Conservation (phyloP, 192 early-diverging fungal genomes). For the Jimgerdemannia lactiflua region DNA sequence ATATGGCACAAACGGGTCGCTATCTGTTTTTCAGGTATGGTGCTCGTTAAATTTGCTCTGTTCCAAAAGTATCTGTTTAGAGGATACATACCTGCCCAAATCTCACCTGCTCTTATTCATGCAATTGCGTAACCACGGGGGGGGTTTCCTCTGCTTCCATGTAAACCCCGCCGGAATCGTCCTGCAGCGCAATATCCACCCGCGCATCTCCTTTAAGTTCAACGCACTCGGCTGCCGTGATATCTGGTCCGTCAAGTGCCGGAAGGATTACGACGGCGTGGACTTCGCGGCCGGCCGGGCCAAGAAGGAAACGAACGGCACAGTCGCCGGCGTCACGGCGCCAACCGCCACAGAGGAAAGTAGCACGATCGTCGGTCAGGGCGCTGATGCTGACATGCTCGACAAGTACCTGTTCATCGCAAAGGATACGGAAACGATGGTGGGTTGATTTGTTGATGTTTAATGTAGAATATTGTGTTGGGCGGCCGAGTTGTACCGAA, state of each 20-base stretch:
- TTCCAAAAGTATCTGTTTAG: background rate
- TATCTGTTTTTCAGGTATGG: slow-evolving; percentile 51
- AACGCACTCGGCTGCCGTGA: slow-evolving; percentile 48
- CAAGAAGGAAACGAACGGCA: background rate
- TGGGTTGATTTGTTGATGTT: slow-evolving; percentile 20
- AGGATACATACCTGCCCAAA: no score
- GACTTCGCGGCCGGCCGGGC: slow-evolving; percentile 28
- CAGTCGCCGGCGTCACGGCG: background rate
- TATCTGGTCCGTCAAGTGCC: slow-evolving; percentile 69
- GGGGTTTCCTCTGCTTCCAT: background rate
- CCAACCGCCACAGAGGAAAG: slow-evolving; percentile 1
- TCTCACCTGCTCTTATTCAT: no score
- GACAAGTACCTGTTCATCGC: slow-evolving; percentile 59
- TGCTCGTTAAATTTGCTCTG: background rate
- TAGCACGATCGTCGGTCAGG: background rate
- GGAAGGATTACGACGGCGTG: slow-evolving; percentile 48
- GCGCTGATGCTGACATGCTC: slow-evolving; percentile 31
- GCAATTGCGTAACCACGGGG: no score
- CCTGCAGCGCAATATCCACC: slow-evolving; percentile 44
- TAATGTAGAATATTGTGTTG: no score
- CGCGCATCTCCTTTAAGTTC: slow-evolving; percentile 40
- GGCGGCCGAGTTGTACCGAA: no score
- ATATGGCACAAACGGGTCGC: slow-evolving; percentile 43
- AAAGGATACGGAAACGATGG: slow-evolving; percentile 43
- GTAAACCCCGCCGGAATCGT: background rate